These are phyloP conservation scores for Herpotrichia juniperi DNA, from an alignment of 2,329 filamentous ascomycete genomes.

Conservation along the genomic window DNA sequence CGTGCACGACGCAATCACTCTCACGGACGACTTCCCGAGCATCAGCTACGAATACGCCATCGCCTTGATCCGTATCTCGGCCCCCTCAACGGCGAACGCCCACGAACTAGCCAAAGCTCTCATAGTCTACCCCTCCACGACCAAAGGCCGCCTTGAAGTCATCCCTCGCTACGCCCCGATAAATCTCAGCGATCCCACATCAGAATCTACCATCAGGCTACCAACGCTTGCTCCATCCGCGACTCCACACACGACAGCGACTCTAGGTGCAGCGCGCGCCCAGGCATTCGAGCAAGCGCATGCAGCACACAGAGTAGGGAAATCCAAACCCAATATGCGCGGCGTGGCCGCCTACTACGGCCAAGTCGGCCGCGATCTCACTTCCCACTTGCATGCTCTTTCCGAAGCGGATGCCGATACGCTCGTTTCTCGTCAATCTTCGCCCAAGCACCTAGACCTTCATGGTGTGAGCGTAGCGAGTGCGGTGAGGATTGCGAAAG, in stretches of 20 bases:
- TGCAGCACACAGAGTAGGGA: conserved; percentile 64
- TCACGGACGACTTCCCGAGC: conserved; percentile 61
- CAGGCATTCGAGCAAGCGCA: conserved; percentile 64
- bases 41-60: conserved; percentile 56
- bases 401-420: conserved; percentile 71
- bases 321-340: conserved; percentile 74
- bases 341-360: conserved; percentile 79
- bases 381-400: conserved; percentile 63
- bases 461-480: conserved; percentile 84
- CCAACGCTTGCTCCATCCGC: conserved; percentile 34
- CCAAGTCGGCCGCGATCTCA: conserved; percentile 70
- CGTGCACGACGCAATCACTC: conserved; percentile 58
- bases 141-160: conserved; percentile 53
- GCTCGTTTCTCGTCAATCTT: conserved; percentile 73
- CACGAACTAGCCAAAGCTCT: conserved; percentile 65
- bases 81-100: conserved; percentile 63
- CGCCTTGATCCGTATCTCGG: conserved; percentile 62
- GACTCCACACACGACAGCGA: conserved; percentile 45
- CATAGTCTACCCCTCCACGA: conserved; percentile 41
- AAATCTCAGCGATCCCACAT: conserved; percentile 39
- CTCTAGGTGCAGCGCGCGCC: conserved; percentile 54
- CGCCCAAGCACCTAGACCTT: conserved; percentile 71
- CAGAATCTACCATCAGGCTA: conserved; percentile 30
- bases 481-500: conserved; percentile 76
- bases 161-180: conserved; percentile 55